Percentiles rank a stretch among this genome's conserved stretches.
Evolutionary conservation across 192 early-diverging fungal species (phyloP).

Genomic region (Chytriomyces confervae): DNA sequence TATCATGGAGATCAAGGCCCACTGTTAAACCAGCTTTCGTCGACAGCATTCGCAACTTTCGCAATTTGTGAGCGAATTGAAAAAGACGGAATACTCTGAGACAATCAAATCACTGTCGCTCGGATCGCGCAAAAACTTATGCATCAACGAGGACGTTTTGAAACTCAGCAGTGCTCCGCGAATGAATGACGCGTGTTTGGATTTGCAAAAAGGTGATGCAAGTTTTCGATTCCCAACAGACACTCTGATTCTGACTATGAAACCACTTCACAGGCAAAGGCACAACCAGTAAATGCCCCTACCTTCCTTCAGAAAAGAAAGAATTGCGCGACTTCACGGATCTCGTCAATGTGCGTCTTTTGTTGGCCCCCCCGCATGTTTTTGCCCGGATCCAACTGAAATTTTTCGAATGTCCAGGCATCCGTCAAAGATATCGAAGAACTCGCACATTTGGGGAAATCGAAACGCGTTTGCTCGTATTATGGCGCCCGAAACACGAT

Average conservation of each 20-base stretch:
- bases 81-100: slow-evolving; percentile 75
- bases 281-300: slow-evolving; percentile 52
- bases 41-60: slow-evolving; percentile 90
- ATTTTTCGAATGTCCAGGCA: slow-evolving; percentile 23
- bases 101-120: slow-evolving; percentile 69
- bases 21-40: not conserved
- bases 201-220: slow-evolving; percentile 71
- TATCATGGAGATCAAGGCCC: not conserved
- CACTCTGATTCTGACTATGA: slow-evolving; percentile 21
- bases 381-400: not conserved
- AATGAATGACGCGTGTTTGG: slow-evolving; percentile 86
- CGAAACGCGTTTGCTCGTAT: slow-evolving; percentile 75
- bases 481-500: slow-evolving; percentile 75
- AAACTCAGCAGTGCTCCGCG: slow-evolving; percentile 50
- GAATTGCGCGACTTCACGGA: slow-evolving; percentile 65
- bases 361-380: not conserved
- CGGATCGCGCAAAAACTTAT: slow-evolving; percentile 82
- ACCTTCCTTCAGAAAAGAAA: slow-evolving; percentile 54
- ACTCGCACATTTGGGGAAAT: slow-evolving; percentile 66
- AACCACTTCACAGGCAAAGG: slow-evolving; percentile 8
- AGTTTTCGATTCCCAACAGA: not conserved
- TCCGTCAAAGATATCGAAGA: slow-evolving; percentile 83
- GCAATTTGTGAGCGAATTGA: slow-evolving; percentile 86
- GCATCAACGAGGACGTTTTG: slow-evolving; percentile 76
- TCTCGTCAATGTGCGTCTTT: slow-evolving; percentile 25